A percentile compares a stretch with the other conserved stretches of the same genome.
Conservation (phyloP, 2,329 filamentous ascomycete species). For the Ramularia collo-cygni region DNA sequence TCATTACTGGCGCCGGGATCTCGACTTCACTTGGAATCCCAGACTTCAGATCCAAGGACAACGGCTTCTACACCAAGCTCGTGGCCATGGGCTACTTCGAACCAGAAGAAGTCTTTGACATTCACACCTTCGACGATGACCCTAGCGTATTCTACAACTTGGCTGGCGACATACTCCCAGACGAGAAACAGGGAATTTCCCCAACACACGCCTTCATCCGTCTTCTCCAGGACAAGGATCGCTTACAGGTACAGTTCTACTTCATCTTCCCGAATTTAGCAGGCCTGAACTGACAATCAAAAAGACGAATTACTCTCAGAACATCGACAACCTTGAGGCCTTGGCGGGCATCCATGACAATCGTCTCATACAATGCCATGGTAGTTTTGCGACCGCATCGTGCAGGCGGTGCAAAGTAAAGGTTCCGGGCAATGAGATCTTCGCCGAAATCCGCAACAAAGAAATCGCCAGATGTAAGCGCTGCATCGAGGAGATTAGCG, state of each 20-base stretch:
- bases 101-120: constrained; percentile 94
- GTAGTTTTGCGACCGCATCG: constrained; percentile 86
- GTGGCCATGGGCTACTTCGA: constrained; percentile 70
- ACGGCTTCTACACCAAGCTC: constrained; percentile 81
- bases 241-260: constrained; percentile 93
- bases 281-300: no score
- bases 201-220: constrained; percentile 93
- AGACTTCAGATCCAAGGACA: constrained; percentile 91
- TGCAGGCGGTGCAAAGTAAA: constrained; percentile 76
- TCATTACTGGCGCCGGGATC: constrained; percentile 92
- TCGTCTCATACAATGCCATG: constrained; percentile 92
- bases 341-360: constrained; percentile 73
- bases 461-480: constrained; percentile 69
- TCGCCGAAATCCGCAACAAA: constrained; percentile 68
- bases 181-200: constrained; percentile 65
- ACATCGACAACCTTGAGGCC: constrained; percentile 55
- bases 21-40: constrained; percentile 95
- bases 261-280: no score
- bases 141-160: constrained; percentile 86
- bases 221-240: constrained; percentile 77
- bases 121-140: constrained; percentile 76
- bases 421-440: constrained; percentile 70
- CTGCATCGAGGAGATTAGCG: constrained; percentile 54
- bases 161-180: constrained; percentile 82
- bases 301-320: no score